Evolutionary conservation across 2,329 filamentous ascomycete species (phyloP), one percentile per base, ranked within the genome.

Genomic region (Aspergillus viridinutans): DNA sequence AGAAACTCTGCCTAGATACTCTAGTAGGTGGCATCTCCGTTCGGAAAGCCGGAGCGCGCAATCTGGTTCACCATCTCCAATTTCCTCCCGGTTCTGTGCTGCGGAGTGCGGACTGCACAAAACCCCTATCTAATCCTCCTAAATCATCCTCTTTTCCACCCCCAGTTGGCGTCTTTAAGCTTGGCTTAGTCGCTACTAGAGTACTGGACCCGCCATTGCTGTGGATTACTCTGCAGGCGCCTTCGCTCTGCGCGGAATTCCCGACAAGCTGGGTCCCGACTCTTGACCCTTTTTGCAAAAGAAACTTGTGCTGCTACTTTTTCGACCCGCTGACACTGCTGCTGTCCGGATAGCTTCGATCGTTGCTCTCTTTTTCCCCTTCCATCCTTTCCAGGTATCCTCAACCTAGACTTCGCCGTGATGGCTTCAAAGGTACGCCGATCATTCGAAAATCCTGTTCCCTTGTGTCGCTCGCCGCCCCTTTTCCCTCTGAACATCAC

Each of bases 371-470:
- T 26, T 45, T 56, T 53, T 52, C 55, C 55, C 55, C 42, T 50
- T 56, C 50, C 48, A 55, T 59, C 43, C 50, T 54, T 49, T 50
- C 43, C 48, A 52, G 52, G 57, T 53, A 52, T 57, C 54, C 42
- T 51, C 50, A 29, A 52, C 28, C 29, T 55, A 62, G 23, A 63
- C 55, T 56, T 55, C 56, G 57, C 53, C 62, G 58, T 42, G 58
- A 69, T 69, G 67, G 67, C 67, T 59, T 69, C 67, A 51, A 69
- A 69, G 66, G 67, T 69, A 61, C 58, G 62, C 56, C 14, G 40
- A 53, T 52, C 54, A 26, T 42, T 56, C 56, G 48, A 9, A 21
- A 35, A 53, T 32, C 42, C 45, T 50, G 38, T 32, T 42, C 50
- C 21, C 40, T 28, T 14, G 43, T 14, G 26, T 50, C 50, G 43